These are phyloP conservation scores for Salix dunnii DNA, from an alignment of 345 rosid species.

Conservation along the genomic window DNA sequence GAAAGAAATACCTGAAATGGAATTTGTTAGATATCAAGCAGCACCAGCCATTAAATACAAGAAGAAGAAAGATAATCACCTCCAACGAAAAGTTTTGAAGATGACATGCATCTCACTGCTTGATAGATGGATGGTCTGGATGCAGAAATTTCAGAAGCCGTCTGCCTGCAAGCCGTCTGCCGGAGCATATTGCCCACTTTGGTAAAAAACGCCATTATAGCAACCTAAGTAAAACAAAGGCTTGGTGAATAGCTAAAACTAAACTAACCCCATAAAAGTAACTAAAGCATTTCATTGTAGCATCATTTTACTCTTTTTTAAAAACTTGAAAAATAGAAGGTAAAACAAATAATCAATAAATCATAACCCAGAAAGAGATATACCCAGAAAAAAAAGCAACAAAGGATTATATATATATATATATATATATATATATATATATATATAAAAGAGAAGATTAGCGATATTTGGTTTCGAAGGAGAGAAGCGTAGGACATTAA, in stretches of 20 bases:
- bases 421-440: too few species aligned
- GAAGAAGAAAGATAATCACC: slow-evolving; percentile 36
- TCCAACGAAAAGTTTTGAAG: slow-evolving; percentile 77
- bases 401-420: too few species aligned
- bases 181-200: slow-evolving; percentile 64
- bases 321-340: too few species aligned
- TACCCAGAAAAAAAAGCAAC: too few species aligned
- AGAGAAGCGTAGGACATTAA: not conserved
- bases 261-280: not conserved
- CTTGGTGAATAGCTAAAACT: not conserved
- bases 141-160: slow-evolving; percentile 38
- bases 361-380: too few species aligned
- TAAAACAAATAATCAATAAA: too few species aligned
- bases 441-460: too few species aligned
- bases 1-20: slow-evolving; percentile 63
- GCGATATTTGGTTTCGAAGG: not conserved
- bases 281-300: not conserved
- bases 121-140: slow-evolving; percentile 68
- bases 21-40: not conserved
- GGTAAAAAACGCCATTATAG: slow-evolving; percentile 73
- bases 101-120: slow-evolving; percentile 71
- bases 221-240: slow-evolving; percentile 21
- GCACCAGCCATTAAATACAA: not conserved
- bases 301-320: too few species aligned
- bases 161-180: slow-evolving; percentile 59